A percentile compares a stretch with the other conserved stretches of the same genome.
These are phyloP conservation scores for Aspergillus japonicus DNA, from an alignment of 2,329 filamentous ascomycete genomes.

Conservation along the genomic window DNA sequence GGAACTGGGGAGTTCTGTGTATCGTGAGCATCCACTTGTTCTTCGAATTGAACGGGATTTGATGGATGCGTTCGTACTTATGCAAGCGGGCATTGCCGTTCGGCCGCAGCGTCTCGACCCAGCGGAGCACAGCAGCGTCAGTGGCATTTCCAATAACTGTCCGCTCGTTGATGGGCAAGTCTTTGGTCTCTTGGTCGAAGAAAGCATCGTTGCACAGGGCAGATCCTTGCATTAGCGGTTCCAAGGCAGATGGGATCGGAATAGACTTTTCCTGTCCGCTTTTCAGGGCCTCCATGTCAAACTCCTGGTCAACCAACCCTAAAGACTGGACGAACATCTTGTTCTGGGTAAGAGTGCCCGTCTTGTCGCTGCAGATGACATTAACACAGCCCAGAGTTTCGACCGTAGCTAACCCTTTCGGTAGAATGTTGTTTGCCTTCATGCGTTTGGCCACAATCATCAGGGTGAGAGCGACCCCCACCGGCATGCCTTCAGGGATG, in stretches of 20 bases:
- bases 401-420: constrained; percentile 76
- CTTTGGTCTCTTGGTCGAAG: constrained; percentile 65
- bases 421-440: constrained; percentile 72
- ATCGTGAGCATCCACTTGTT: constrained; percentile 79
- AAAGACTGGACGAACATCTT: constrained; percentile 62
- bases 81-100: constrained; percentile 57
- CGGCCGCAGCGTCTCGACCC: constrained; percentile 64
- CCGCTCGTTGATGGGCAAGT: constrained; percentile 60
- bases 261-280: constrained; percentile 12
- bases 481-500: constrained; percentile 73
- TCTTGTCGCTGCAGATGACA: constrained; percentile 76
- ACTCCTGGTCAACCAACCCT: constrained; percentile 28
- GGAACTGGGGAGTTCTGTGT: constrained; percentile 35
- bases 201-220: constrained; percentile 73
- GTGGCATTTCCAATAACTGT: constrained; percentile 74
- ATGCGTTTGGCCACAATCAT: constrained; percentile 76
- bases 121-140: constrained; percentile 70
- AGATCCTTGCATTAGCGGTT: constrained; percentile 61
- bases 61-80: constrained; percentile 64
- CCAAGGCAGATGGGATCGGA: constrained; percentile 43
- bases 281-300: constrained; percentile 19
- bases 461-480: constrained; percentile 67
- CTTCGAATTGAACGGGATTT: constrained; percentile 76
- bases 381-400: constrained; percentile 74
- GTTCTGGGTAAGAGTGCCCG: constrained; percentile 61